Evolutionary conservation across 2,329 filamentous ascomycete species (phyloP).

Genomic region (Microthyrium microscopicum): DNA sequence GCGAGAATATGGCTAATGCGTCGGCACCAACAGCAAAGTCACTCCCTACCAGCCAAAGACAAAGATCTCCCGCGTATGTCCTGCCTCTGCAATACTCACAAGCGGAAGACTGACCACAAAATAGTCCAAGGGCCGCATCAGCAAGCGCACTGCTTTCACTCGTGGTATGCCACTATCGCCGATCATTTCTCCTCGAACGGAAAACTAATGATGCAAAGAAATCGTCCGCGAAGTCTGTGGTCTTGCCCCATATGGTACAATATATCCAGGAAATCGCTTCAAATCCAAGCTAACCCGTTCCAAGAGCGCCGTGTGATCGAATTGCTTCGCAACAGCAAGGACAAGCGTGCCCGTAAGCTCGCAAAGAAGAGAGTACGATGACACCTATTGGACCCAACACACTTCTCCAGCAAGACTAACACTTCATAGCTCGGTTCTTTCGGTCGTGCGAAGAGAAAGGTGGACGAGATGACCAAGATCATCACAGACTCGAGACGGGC

Average conservation of each 20-base stretch:
- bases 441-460: constrained; percentile 97
- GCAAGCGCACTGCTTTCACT: constrained; percentile 94
- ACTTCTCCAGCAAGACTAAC: no score
- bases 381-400: no score
- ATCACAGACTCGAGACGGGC: constrained; percentile 87
- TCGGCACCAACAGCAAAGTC: constrained; percentile 22
- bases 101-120: constrained; percentile 60
- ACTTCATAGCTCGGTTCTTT: constrained; percentile 64
- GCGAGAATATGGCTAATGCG: no score
- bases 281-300: constrained; percentile 42
- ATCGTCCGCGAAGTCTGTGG: constrained; percentile 97
- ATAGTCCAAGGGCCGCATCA: constrained; percentile 82
- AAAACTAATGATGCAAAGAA: no score
- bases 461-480: constrained; percentile 95
- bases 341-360: constrained; percentile 71
- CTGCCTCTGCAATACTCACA: constrained; percentile 15
- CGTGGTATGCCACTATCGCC: no score
- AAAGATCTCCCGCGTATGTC: constrained; percentile 26
- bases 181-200: no score
- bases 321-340: constrained; percentile 96
- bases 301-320: constrained; percentile 99
- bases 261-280: background rate
- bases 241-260: constrained; percentile 15
- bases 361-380: no score
- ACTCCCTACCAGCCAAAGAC: constrained; percentile 32